These are phyloP conservation scores for Sabuloglossum arenarium DNA, from an alignment of 495 filamentous ascomycete genomes.

Conservation along the genomic window DNA sequence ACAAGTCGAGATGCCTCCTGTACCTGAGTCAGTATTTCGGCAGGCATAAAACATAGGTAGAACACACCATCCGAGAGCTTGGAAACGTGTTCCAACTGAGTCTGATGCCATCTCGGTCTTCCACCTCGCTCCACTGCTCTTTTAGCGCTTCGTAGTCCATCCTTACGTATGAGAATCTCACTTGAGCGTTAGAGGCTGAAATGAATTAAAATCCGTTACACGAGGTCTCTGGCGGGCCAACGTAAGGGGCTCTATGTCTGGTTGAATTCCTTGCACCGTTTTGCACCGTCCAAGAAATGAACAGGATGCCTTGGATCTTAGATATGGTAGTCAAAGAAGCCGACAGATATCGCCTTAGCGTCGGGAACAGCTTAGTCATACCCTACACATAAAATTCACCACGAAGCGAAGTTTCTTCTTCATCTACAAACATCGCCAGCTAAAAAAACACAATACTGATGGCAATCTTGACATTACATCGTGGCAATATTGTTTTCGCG, in stretches of 20 bases:
- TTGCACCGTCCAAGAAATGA: not conserved
- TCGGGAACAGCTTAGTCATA: not conserved
- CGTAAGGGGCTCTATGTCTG: not conserved
- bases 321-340: not conserved
- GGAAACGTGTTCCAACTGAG: conserved; percentile 99
- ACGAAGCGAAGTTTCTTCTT: conserved; percentile 15
- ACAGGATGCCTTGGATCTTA: not conserved
- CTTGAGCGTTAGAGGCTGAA: not conserved
- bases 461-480: conserved; percentile 27
- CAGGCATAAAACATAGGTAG: not conserved
- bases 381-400: conserved; percentile 13
- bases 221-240: not conserved
- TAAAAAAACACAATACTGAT: conserved; percentile 36
- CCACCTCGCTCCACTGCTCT: conserved; percentile 92
- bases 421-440: conserved; percentile 28
- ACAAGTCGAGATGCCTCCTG: conserved; percentile 94
- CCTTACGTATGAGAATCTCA: not conserved
- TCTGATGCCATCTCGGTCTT: conserved; percentile 90
- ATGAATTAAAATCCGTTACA: not conserved
- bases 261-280: not conserved
- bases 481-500: conserved; percentile 42
- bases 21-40: not conserved
- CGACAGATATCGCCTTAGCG: conserved; percentile 9
- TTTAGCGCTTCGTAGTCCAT: conserved; percentile 74
- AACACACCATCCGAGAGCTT: conserved; percentile 80